phyloP scores from a whole-genome alignment of 108 stramenopile species.

The Cyclotella atomus region DNA sequence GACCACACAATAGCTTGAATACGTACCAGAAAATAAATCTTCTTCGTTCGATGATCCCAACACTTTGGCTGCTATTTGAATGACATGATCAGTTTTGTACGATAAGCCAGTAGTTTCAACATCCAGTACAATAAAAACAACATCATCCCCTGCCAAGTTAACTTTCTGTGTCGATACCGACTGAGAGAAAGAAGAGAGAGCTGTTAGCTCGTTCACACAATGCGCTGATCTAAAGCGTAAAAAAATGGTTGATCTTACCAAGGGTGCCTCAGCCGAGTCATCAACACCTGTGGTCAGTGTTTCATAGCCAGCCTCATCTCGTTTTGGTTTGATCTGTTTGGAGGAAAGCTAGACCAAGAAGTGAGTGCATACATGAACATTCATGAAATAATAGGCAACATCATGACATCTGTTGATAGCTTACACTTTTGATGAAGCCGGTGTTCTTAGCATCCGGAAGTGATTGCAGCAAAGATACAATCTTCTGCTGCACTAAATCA shows the following conservation, averaged over 20 bases:
- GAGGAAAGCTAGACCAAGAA: no score
- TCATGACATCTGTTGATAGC: no score
- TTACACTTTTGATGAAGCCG: no score
- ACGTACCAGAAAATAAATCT: constrained; percentile 34
- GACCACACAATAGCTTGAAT: not conserved
- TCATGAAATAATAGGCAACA: no score
- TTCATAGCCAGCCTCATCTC: no score
- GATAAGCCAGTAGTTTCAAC: constrained; percentile 40
- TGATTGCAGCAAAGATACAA: constrained; percentile 21
- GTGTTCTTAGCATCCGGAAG: no score
- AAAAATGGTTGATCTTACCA: not conserved
- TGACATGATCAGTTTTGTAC: constrained; percentile 28
- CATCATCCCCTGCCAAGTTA: constrained; percentile 19
- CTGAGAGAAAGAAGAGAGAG: not conserved
- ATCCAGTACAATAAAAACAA: constrained; percentile 38
- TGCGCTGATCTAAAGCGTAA: no score
- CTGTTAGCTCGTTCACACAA: no score
- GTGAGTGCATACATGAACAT: no score
- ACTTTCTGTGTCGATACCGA: not conserved
- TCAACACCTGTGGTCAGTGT: not conserved
- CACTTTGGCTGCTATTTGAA: constrained; percentile 47
- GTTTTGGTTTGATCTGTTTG: no score
- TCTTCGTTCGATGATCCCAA: constrained; percentile 27
- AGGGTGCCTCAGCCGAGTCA: no score
- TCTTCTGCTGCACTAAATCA: constrained; percentile 7